These are phyloP conservation scores for Coemansia sp. DNA, from an alignment of 371 early-diverging fungal genomes.

Conservation along the genomic window DNA sequence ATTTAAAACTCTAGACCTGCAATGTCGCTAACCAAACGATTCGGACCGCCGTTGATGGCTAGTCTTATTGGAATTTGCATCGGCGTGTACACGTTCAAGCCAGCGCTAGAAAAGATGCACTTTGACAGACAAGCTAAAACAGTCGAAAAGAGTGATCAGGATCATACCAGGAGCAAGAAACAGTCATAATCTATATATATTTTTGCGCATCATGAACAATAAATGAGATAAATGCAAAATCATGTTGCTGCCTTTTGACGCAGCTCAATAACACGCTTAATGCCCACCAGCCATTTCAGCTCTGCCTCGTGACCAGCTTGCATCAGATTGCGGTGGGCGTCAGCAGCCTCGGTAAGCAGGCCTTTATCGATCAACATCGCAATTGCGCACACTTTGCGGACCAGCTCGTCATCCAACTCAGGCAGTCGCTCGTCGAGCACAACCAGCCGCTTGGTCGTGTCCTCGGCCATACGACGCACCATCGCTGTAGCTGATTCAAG, in stretches of 20 bases:
- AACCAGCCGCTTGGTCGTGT: slow-evolving; percentile 33
- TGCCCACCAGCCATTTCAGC: slow-evolving; percentile 50
- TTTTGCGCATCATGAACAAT: not conserved
- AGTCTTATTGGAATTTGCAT: slow-evolving; percentile 8
- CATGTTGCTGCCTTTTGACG: slow-evolving; percentile 9
- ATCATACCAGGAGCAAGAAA: not conserved
- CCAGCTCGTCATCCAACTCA: slow-evolving; percentile 18
- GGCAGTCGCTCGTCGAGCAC: slow-evolving; percentile 24
- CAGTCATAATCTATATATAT: not conserved
- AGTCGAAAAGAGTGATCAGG: not conserved
- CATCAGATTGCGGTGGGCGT: slow-evolving; percentile 30
- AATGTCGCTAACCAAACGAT: not conserved
- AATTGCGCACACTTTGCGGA: slow-evolving; percentile 13
- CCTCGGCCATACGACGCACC: slow-evolving; percentile 31
- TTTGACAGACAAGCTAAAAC: not conserved
- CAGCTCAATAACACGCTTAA: slow-evolving; percentile 49
- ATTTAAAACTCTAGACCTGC: not conserved
- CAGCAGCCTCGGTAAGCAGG: slow-evolving; percentile 15
- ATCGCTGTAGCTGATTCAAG: slow-evolving; percentile 8
- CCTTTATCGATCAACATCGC: slow-evolving; percentile 22
- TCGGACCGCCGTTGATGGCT: slow-evolving; percentile 22
- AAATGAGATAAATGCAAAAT: not conserved
- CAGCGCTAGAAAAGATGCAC: slow-evolving; percentile 4
- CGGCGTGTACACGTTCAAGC: slow-evolving; percentile 20
- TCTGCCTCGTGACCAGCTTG: slow-evolving; percentile 41